Conservation (phyloP, 768 basidiomycete species). For the Nidularia pulvinata region DNA sequence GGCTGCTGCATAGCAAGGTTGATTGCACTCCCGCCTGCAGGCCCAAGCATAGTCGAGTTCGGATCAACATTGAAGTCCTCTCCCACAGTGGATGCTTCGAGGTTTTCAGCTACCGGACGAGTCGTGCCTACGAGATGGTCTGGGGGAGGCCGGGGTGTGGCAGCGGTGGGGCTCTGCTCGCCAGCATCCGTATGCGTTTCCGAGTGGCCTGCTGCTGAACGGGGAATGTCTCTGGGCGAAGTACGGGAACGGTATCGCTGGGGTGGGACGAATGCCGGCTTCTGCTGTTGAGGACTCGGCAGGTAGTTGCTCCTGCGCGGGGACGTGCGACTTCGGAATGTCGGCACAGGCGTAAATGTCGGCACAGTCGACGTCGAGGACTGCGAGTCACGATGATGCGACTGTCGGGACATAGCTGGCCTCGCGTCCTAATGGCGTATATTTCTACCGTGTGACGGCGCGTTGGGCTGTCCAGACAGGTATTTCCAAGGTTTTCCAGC, state of each 20-base stretch:
- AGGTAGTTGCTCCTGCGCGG: neutral
- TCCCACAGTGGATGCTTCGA: neutral
- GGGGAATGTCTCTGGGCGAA: slow-evolving; percentile 14
- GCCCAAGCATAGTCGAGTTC: neutral
- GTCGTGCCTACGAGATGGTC: neutral
- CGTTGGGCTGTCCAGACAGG: too few species aligned
- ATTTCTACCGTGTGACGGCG: too few species aligned
- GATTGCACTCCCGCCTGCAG: neutral
- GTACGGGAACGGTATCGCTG: slow-evolving; percentile 6
- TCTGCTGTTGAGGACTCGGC: neutral
- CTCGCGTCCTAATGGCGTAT: too few species aligned
- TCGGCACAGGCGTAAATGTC: neutral
- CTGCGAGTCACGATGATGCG: too few species aligned
- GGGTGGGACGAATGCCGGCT: neutral
- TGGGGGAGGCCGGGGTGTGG: neutral
- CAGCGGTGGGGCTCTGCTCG: neutral
- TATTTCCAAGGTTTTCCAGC: too few species aligned
- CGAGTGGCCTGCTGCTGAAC: neutral
- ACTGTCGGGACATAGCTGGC: too few species aligned
- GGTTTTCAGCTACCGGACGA: neutral
- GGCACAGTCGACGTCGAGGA: too few species aligned
- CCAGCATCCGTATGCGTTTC: too few species aligned
- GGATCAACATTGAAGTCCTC: neutral
- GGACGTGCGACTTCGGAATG: neutral
- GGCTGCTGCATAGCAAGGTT: neutral